Conservation (phyloP, 1,284 basidiomycete species). For the Cutaneotrichosporon sp. region DNA sequence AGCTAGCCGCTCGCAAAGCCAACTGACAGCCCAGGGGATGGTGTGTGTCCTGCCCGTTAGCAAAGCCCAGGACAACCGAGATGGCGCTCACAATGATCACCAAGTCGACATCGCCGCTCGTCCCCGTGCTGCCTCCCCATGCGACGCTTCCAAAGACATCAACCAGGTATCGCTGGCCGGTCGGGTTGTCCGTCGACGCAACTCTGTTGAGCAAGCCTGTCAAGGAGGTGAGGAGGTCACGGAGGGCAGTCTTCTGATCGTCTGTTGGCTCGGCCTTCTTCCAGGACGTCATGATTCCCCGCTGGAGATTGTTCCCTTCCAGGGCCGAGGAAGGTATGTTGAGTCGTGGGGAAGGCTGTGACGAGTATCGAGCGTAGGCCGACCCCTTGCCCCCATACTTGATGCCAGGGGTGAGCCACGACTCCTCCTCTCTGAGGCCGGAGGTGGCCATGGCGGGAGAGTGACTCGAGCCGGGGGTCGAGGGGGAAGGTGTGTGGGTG, state of each 20-base stretch:
- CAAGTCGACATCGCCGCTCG: constrained; percentile 48
- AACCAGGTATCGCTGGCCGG: constrained; percentile 36
- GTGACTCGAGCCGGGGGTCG: neutral
- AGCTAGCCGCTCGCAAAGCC: neutral
- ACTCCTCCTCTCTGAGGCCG: neutral
- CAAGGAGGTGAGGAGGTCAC: constrained; percentile 1
- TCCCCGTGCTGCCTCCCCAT: constrained; percentile 50
- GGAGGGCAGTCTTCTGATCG: neutral
- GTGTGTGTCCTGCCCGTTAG: constrained; percentile 33
- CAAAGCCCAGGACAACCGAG: neutral
- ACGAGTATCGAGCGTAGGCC: constrained; percentile 4
- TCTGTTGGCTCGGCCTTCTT: constrained; percentile 1
- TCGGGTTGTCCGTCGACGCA: neutral
- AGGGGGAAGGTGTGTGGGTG: neutral
- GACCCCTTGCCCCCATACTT: constrained; percentile 1
- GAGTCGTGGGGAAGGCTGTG: neutral
- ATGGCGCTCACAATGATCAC: constrained; percentile 39
- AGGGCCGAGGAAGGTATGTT: neutral
- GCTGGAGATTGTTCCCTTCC: neutral
- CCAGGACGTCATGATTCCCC: constrained; percentile 11
- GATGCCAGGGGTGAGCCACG: neutral
- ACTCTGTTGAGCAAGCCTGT: neutral
- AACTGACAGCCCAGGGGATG: constrained; percentile 45
- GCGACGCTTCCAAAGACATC: constrained; percentile 54
- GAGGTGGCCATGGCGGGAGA: neutral